Percentiles rank a stretch among this genome's conserved stretches.
These are phyloP conservation scores for Hysterium pulicare DNA, from an alignment of 2,329 filamentous ascomycete genomes.

Conservation along the genomic window DNA sequence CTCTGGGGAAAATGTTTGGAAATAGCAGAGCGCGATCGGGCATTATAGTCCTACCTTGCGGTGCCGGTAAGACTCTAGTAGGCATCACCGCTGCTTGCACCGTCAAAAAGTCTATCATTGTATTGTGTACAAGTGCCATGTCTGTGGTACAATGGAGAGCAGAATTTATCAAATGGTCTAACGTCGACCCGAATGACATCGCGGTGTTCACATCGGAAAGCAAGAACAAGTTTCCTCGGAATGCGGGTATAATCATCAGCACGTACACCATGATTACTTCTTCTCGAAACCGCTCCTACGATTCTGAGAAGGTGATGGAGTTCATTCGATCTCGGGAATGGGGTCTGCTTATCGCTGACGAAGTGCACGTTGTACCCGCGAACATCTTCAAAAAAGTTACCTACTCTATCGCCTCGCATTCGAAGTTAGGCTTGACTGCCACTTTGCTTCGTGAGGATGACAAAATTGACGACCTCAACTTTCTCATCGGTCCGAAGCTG, in stretches of 20 bases:
- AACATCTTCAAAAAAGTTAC: constrained; percentile 96
- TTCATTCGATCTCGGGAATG: constrained; percentile 87
- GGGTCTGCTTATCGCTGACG: constrained; percentile 95
- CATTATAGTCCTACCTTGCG: constrained; percentile 94
- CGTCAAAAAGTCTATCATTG: constrained; percentile 93
- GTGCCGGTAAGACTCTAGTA: constrained; percentile 93
- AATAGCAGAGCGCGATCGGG: constrained; percentile 96
- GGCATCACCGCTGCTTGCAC: constrained; percentile 98
- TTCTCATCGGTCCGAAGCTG: constrained; percentile 92
- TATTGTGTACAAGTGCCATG: constrained; percentile 96
- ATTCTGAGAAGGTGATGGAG: constrained; percentile 96
- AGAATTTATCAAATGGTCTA: constrained; percentile 99
- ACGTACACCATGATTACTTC: constrained; percentile 99
- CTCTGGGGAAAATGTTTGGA: constrained; percentile 98
- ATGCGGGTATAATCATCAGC: constrained; percentile 93
- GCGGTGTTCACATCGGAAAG: constrained; percentile 92
- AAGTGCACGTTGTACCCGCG: constrained; percentile 96
- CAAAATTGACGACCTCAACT: constrained; percentile 97
- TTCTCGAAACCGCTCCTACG: constrained; percentile 79
- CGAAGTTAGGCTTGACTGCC: constrained; percentile 90
- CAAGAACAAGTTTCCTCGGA: constrained; percentile 80
- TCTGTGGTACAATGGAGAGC: constrained; percentile 95
- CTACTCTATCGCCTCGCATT: constrained; percentile 87
- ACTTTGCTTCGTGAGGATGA: constrained; percentile 94
- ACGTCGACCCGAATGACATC: constrained; percentile 89